Evolutionary conservation across 371 early-diverging fungal genomes (phyloP).

Genomic region (Mucor irregularis): DNA sequence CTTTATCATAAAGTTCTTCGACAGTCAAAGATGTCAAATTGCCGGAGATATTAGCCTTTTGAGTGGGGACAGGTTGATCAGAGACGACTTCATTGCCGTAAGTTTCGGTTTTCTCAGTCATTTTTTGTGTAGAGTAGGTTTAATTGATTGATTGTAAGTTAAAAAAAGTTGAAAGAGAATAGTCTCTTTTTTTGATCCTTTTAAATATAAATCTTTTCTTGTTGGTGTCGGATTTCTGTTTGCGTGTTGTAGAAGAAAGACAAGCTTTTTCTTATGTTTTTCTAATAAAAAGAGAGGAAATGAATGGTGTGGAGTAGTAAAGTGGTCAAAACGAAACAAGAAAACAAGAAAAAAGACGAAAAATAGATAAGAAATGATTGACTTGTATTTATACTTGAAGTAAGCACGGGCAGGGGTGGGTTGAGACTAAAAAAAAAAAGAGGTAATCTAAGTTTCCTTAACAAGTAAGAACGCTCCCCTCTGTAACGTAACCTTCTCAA

Average conservation of each 20-base stretch:
- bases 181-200: neutral
- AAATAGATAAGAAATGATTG: neutral
- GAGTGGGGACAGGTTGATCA: conserved; percentile 17
- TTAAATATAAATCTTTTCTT: neutral
- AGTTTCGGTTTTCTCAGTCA: conserved; percentile 38
- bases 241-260: neutral
- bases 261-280: neutral
- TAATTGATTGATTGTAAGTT: neutral
- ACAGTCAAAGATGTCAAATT: conserved; percentile 63
- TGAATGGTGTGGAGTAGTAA: conserved; percentile 11
- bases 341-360: conserved; percentile 3
- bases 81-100: conserved; percentile 15
- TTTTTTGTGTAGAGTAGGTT: conserved; percentile 6
- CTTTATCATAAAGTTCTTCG: conserved; percentile 79
- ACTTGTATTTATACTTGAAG: conserved; percentile 7
- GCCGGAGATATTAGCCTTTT: conserved; percentile 50
- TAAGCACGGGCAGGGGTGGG: conserved; percentile 21
- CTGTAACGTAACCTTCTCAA: neutral
- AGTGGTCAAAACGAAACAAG: conserved; percentile 10
- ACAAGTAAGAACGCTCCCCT: neutral
- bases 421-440: too few relatives aligned
- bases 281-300: conserved; percentile 3
- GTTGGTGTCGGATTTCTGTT: neutral
- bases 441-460: conserved; percentile 16
- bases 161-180: conserved; percentile 4